These are phyloP conservation scores for Stylonectria norvegica DNA, from an alignment of 2,329 filamentous ascomycete genomes.

Conservation along the genomic window DNA sequence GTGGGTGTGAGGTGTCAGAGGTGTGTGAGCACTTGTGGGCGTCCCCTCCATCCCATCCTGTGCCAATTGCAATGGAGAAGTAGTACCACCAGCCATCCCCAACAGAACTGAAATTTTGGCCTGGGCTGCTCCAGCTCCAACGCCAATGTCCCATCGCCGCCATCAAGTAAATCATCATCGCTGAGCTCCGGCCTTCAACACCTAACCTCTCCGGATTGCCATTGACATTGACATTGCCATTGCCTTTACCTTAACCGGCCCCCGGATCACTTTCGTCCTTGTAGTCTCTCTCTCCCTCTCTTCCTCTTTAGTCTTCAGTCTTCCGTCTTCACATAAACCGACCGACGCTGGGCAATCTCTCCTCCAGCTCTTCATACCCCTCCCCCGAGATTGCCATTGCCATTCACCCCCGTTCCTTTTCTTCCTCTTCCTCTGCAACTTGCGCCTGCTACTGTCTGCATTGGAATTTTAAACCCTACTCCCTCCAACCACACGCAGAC, in stretches of 20 bases:
- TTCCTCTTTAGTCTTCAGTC: conserved; percentile 25
- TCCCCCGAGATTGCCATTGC: conserved; percentile 28
- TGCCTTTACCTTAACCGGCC: conserved; percentile 20
- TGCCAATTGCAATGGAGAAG: too few relatives aligned
- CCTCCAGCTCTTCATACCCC: conserved; percentile 20
- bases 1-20: too few relatives aligned
- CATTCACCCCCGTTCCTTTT: conserved; percentile 18
- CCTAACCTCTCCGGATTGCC: conserved; percentile 15
- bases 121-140: conserved; percentile 21
- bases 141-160: too few relatives aligned
- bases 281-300: conserved; percentile 11
- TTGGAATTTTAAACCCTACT: conserved; percentile 24
- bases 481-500: conserved; percentile 26
- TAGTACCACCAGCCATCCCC: too few relatives aligned
- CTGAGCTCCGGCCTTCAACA: conserved; percentile 20
- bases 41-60: too few relatives aligned
- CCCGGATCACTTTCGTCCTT: too few relatives aligned
- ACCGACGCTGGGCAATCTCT: conserved; percentile 23
- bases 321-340: conserved; percentile 31
- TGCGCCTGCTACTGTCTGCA: conserved; percentile 22
- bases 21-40: too few relatives aligned
- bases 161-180: too few relatives aligned
- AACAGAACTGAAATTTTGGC: conserved; percentile 40
- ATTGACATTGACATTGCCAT: too few relatives aligned
- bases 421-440: conserved; percentile 16